Conservation (phyloP, 306 rosid genomes). For the Vicia faba region DNA sequence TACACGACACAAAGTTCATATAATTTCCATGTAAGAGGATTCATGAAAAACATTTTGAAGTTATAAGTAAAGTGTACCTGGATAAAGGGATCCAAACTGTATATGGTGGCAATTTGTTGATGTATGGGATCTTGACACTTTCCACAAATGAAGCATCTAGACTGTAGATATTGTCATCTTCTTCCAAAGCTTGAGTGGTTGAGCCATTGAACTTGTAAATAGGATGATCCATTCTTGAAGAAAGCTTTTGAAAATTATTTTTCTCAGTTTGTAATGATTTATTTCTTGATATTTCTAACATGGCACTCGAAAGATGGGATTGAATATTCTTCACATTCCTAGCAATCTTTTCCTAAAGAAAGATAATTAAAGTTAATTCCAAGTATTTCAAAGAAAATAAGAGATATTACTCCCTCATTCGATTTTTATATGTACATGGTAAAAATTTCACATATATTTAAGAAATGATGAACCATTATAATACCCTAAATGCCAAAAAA, state of each 20-base stretch:
- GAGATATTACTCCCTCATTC: no score
- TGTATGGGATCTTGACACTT: slow-evolving; percentile 49
- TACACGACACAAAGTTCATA: slow-evolving; percentile 34
- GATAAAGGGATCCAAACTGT: slow-evolving; percentile 73
- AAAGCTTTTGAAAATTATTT: slow-evolving; percentile 46
- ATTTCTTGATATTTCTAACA: slow-evolving; percentile 36
- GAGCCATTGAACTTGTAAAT: slow-evolving; percentile 45
- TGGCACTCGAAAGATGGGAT: slow-evolving; percentile 26
- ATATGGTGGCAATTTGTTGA: slow-evolving; percentile 60
- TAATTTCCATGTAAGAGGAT: not conserved
- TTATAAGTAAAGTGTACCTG: slow-evolving; percentile 48
- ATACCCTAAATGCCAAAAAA: no score
- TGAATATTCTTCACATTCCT: slow-evolving; percentile 53
- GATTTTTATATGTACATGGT: no score
- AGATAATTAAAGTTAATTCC: slow-evolving; percentile 20
- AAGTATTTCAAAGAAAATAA: not conserved
- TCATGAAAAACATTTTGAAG: not conserved
- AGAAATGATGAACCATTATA: no score
- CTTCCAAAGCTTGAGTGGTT: slow-evolving; percentile 41
- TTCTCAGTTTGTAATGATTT: slow-evolving; percentile 22
- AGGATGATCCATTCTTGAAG: slow-evolving; percentile 58
- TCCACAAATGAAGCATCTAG: slow-evolving; percentile 36
- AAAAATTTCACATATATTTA: no score
- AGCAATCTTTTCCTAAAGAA: slow-evolving; percentile 61
- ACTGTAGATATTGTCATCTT: slow-evolving; percentile 42